Evolutionary conservation across 2,329 filamentous ascomycete genomes (phyloP).

Genomic region (Fonsecaea erecta): DNA sequence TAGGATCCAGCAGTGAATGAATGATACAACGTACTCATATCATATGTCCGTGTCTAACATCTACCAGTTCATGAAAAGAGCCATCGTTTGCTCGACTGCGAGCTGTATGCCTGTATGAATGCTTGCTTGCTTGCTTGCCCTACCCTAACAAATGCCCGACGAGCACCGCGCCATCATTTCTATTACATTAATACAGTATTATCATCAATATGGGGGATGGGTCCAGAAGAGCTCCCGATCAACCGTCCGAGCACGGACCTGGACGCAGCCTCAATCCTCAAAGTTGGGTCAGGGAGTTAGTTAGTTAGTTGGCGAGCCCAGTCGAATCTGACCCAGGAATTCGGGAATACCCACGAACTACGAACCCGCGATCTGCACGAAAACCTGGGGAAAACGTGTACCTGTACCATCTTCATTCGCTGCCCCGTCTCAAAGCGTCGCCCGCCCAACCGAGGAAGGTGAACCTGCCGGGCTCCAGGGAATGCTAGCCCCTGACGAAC

Average conservation of each 20-base stretch:
- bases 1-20: no score
- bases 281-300: neutral
- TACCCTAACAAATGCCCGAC: neutral
- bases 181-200: neutral
- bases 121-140: no score
- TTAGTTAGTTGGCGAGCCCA: neutral
- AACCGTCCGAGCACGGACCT: neutral
- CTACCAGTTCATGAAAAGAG: neutral
- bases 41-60: neutral
- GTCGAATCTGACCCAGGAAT: neutral
- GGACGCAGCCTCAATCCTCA: neutral
- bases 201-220: neutral
- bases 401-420: neutral
- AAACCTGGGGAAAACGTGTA: neutral
- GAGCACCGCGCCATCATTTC: neutral
- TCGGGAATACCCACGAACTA: neutral
- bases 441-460: neutral
- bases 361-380: neutral
- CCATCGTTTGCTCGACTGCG: neutral
- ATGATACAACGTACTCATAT: neutral
- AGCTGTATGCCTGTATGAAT: neutral
- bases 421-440: neutral
- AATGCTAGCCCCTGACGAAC: slow-evolving; percentile 37
- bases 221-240: neutral
- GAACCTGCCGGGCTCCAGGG: neutral